These are phyloP conservation scores for Agrostemma githago DNA, from an alignment of 148 eudicot species.

Conservation along the genomic window DNA sequence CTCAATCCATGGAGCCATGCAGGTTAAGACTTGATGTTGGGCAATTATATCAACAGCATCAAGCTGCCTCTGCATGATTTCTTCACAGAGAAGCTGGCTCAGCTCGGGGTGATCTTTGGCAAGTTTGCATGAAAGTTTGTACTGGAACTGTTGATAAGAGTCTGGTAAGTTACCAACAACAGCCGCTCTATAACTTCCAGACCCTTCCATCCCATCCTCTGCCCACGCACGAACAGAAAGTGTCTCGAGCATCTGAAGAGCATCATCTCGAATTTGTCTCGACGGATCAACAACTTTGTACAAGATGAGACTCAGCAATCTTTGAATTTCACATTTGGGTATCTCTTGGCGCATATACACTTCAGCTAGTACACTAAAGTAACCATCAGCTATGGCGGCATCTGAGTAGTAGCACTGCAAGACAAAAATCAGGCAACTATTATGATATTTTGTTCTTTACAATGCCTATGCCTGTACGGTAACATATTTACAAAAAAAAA, in stretches of 20 bases:
- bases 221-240: constrained; percentile 98
- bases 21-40: constrained; percentile 94
- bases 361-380: constrained; percentile 98
- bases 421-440: constrained; percentile 4
- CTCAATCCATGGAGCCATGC: constrained; percentile 99
- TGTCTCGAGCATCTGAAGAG: constrained; percentile 99
- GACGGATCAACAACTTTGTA: constrained; percentile 99
- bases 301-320: constrained; percentile 87
- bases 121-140: constrained; percentile 96
- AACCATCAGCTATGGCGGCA: constrained; percentile 98
- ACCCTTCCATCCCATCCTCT: constrained; percentile 77
- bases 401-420: constrained; percentile 94
- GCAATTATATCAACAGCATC: constrained; percentile 99
- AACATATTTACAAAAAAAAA: constrained; percentile 5
- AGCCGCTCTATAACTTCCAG: constrained; percentile 97
- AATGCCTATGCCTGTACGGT: not conserved
- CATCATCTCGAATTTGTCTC: constrained; percentile 98
- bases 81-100: constrained; percentile 98
- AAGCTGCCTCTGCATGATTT: constrained; percentile 98
- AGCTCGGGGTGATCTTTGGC: constrained; percentile 98
- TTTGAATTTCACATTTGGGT: constrained; percentile 97
- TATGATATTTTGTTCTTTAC: not conserved
- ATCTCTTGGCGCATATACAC: constrained; percentile 99
- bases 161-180: constrained; percentile 99
- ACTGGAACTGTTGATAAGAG: constrained; percentile 96